Conservation (phyloP, 2,329 filamentous ascomycete genomes). For the Paramyrothecium roridum region DNA sequence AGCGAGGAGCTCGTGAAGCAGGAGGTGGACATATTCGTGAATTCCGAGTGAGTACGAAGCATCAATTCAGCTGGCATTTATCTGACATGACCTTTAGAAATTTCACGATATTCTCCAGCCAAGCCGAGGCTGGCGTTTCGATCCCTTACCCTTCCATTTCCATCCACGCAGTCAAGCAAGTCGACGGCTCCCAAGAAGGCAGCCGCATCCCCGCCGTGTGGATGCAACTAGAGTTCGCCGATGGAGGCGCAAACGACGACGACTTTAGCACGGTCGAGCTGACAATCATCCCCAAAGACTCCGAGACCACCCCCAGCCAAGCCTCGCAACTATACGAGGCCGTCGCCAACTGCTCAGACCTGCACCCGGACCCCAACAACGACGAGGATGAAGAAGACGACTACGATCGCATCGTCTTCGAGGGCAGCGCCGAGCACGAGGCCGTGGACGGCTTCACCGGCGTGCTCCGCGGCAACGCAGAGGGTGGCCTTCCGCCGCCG, state of each 20-base stretch:
- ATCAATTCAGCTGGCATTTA: not conserved
- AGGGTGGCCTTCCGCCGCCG: conserved; percentile 58
- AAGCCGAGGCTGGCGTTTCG: conserved; percentile 56
- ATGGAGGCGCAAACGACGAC: conserved; percentile 56
- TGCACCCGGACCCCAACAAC: conserved; percentile 68
- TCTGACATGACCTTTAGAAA: conserved; percentile 18
- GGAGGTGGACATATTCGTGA: conserved; percentile 55
- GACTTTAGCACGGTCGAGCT: conserved; percentile 66
- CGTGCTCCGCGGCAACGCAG: conserved; percentile 43
- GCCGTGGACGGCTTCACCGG: conserved; percentile 55
- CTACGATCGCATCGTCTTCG: conserved; percentile 54
- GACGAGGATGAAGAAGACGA: conserved; percentile 56
- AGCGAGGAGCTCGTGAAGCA: conserved; percentile 39
- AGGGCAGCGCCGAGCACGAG: conserved; percentile 45
- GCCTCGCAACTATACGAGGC: conserved; percentile 58
- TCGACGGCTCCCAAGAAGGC: conserved; percentile 34
- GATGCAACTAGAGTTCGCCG: conserved; percentile 65
- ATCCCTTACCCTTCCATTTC: conserved; percentile 74
- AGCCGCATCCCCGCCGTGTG: conserved; percentile 50
- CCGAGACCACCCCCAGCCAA: conserved; percentile 16
- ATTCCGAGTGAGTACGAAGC: conserved; percentile 46
- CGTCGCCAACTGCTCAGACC: conserved; percentile 70
- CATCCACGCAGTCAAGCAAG: conserved; percentile 70
- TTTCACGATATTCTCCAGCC: conserved; percentile 62
- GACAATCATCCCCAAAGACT: conserved; percentile 54